Evolutionary conservation across 2,329 filamentous ascomycete genomes (phyloP).

Genomic region (Pestalotiopsis sp.): DNA sequence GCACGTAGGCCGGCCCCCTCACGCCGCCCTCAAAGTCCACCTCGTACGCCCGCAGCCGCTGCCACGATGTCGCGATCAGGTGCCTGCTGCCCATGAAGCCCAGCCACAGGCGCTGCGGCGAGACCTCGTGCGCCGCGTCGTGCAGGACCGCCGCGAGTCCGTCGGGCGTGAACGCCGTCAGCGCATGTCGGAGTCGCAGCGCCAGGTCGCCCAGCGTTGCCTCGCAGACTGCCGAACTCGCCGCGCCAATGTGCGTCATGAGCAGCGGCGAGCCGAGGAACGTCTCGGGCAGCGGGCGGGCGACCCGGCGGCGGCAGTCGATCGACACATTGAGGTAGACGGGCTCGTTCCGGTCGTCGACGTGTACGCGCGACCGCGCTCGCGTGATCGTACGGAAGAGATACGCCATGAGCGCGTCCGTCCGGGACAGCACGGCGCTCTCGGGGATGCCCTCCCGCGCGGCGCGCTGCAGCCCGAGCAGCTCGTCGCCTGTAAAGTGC

Average conservation of each 20-base stretch:
- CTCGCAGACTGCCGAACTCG: conserved; percentile 3
- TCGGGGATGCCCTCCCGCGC: conserved; percentile 16
- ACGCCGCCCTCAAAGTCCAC: conserved; percentile 37
- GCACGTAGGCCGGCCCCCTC: conserved; percentile 36
- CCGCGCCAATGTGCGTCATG: conserved; percentile 33
- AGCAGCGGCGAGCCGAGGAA: conserved; percentile 48
- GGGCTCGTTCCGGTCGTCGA: conserved; percentile 25
- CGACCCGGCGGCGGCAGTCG: conserved; percentile 39
- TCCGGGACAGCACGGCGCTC: conserved; percentile 36
- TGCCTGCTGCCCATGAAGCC: conserved; percentile 44
- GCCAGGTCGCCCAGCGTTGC: conserved; percentile 27
- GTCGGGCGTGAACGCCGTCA: conserved; percentile 37
- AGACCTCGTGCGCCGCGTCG: conserved; percentile 42
- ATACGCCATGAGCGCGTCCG: conserved; percentile 48
- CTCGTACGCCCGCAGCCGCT: conserved; percentile 36
- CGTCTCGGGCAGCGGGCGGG: conserved; percentile 37
- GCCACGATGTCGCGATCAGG: conserved; percentile 46
- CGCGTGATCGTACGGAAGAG: conserved; percentile 46
- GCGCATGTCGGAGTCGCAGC: conserved; percentile 33
- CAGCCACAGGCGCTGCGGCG: conserved; percentile 50
- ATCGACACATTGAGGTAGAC: conserved; percentile 44
- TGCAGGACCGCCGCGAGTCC: conserved; percentile 42
- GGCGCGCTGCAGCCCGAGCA: conserved; percentile 34
- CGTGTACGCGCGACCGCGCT: conserved; percentile 31
- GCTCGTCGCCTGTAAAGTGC: conserved; percentile 36